Conservation (phyloP, 2,329 filamentous ascomycete genomes). For the Calonectria pauciramosa region DNA sequence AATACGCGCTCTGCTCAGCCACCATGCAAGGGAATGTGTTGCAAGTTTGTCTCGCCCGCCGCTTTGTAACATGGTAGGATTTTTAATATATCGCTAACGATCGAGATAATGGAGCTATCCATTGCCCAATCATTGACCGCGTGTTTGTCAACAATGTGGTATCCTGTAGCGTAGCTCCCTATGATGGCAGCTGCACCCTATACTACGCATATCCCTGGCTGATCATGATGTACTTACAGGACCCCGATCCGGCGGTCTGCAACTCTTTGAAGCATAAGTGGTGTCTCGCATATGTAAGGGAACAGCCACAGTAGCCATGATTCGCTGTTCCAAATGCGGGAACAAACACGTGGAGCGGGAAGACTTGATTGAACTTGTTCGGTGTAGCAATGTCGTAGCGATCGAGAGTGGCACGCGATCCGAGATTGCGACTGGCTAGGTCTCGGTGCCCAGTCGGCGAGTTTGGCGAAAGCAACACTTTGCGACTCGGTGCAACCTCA, state of each 20-base stretch:
- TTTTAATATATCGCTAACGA: background rate
- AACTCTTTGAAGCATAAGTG: background rate
- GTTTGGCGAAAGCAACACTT: background rate
- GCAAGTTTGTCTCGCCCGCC: background rate
- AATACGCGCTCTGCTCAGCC: background rate
- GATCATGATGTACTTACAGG: background rate
- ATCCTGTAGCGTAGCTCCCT: background rate
- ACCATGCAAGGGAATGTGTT: slow-evolving; percentile 1
- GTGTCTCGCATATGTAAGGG: slow-evolving; percentile 10
- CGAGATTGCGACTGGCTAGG: background rate
- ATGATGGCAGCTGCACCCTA: background rate
- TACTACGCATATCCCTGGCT: background rate
- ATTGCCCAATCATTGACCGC: background rate
- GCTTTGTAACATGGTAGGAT: background rate
- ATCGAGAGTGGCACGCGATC: background rate
- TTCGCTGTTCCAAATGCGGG: background rate
- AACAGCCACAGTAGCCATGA: background rate
- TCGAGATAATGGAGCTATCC: background rate
- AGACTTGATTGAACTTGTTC: background rate
- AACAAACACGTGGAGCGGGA: slow-evolving; percentile 16
- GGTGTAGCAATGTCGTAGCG: background rate
- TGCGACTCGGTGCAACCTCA: background rate
- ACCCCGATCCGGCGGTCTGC: background rate
- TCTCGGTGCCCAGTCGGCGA: background rate
- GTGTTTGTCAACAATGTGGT: slow-evolving; percentile 6